Evolutionary conservation across 2,329 filamentous ascomycete genomes (phyloP), one percentile per base, ranked within the genome.

Genomic region (Annulohypoxylon truncatum): DNA sequence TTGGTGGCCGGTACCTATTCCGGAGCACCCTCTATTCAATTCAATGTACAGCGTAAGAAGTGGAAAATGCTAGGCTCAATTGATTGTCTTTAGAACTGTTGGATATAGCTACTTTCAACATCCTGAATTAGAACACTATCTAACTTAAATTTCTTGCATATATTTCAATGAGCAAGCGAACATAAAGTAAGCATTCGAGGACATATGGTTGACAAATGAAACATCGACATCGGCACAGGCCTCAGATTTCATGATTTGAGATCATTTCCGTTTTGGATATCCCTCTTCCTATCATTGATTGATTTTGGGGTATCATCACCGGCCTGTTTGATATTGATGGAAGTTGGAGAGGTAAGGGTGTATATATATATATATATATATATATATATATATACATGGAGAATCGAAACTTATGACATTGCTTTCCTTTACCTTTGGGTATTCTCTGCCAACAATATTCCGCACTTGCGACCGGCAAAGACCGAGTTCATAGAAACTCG

Each of bases 251-350:
- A 79, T 78, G 77, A 40, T 79, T 80, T 88, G 83, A 88, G 83
- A 89, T 89, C 87, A 89, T 84, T 82, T 80, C 80, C 82, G 79
- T 70, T 74, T 79, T 79, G 78, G 81, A 85, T 89, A 86, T 89
- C 82, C 85, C 87, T 89, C 87, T 89, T 89, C 87, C 87, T 89
- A 89, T 89, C 84, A 87, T 87, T 79, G 78, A 75, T 80, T 52
- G 29, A 83, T 81, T 80, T 82, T 81, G 71, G 77, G 75, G 77
- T 84, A 87, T 89, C 87, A 89, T 89, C 87, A 89, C 77, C 61
- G 88, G 86, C 86, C 82, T 77, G 78, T 85, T 82, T 76, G 77
- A 70, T 77, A 78, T 55, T 26, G 22, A 12, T 20, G 4, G 75
- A 71, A 64, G 75, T 44, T 53, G 6, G 20, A 24, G 24, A 18